These are phyloP conservation scores for Penicillium sp. DNA, from an alignment of 2,329 filamentous ascomycete genomes.

Conservation along the genomic window DNA sequence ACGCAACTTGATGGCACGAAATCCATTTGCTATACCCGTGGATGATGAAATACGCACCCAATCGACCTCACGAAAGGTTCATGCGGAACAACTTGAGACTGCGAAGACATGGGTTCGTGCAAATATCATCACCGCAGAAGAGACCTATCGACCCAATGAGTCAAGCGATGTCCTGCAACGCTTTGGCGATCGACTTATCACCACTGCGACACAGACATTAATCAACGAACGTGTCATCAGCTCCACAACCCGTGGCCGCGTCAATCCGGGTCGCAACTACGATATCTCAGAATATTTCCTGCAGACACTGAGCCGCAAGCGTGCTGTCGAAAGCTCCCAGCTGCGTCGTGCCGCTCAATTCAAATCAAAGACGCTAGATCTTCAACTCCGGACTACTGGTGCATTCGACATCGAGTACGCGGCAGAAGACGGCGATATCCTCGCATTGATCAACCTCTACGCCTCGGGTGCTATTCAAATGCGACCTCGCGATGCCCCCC, in stretches of 20 bases:
- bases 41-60: slow-evolving; percentile 3
- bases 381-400: slow-evolving; percentile 32
- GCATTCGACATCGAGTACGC: slow-evolving; percentile 35
- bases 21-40: slow-evolving; percentile 37
- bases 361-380: slow-evolving; percentile 45
- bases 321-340: slow-evolving; percentile 40
- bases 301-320: slow-evolving; percentile 38
- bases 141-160: slow-evolving; percentile 39
- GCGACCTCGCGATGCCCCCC: slow-evolving; percentile 40
- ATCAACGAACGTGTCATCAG: slow-evolving; percentile 42
- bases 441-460: slow-evolving; percentile 45
- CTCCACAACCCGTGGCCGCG: slow-evolving; percentile 39
- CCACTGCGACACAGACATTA: slow-evolving; percentile 42
- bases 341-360: slow-evolving; percentile 42
- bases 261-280: slow-evolving; percentile 44
- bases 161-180: slow-evolving; percentile 35
- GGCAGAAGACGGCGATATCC: slow-evolving; percentile 45
- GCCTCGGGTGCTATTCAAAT: slow-evolving; percentile 37
- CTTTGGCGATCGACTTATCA: slow-evolving; percentile 37
- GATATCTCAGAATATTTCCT: slow-evolving; percentile 45
- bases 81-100: slow-evolving; percentile 32
- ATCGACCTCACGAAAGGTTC: slow-evolving; percentile 13
- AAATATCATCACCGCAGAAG: slow-evolving; percentile 45
- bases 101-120: slow-evolving; percentile 51
- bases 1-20: slow-evolving; percentile 33